Conservation (phyloP, 441 rosid species). For the Kokia cookei region DNA sequence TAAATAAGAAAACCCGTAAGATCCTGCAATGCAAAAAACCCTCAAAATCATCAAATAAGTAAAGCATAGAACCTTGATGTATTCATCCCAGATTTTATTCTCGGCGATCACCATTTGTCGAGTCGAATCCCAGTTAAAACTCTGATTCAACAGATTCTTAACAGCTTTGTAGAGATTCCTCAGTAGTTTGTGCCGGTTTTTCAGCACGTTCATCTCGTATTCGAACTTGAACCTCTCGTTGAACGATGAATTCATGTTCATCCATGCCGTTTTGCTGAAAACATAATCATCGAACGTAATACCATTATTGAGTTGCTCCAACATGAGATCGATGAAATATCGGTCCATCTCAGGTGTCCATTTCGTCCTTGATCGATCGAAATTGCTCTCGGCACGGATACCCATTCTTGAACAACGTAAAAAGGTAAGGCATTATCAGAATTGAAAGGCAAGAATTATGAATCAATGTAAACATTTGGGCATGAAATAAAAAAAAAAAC, state of each 20-base stretch:
- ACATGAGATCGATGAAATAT: conserved; percentile 56
- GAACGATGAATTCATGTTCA: conserved; percentile 59
- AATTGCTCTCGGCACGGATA: conserved; percentile 21
- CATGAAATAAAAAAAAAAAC: neutral
- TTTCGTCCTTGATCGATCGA: conserved; percentile 59
- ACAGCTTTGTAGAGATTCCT: conserved; percentile 51
- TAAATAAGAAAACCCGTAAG: conserved; percentile 11
- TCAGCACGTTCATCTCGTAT: conserved; percentile 65
- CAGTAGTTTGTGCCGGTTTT: conserved; percentile 59
- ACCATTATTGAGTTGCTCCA: conserved; percentile 55
- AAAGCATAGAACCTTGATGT: conserved; percentile 52
- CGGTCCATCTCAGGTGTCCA: conserved; percentile 86
- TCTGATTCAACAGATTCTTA: conserved; percentile 43
- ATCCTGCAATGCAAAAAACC: neutral
- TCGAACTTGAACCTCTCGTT: conserved; percentile 55
- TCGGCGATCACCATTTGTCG: conserved; percentile 68
- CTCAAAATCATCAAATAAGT: conserved; percentile 1
- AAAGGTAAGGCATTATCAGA: neutral
- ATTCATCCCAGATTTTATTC: conserved; percentile 60
- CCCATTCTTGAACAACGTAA: conserved; percentile 26
- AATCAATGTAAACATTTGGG: neutral
- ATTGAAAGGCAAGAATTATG: neutral
- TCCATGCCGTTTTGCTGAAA: conserved; percentile 84
- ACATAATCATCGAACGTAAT: conserved; percentile 63
- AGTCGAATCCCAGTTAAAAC: conserved; percentile 61